phyloP scores from a whole-genome alignment of 768 basidiomycete species.

The Suillus paluster region DNA sequence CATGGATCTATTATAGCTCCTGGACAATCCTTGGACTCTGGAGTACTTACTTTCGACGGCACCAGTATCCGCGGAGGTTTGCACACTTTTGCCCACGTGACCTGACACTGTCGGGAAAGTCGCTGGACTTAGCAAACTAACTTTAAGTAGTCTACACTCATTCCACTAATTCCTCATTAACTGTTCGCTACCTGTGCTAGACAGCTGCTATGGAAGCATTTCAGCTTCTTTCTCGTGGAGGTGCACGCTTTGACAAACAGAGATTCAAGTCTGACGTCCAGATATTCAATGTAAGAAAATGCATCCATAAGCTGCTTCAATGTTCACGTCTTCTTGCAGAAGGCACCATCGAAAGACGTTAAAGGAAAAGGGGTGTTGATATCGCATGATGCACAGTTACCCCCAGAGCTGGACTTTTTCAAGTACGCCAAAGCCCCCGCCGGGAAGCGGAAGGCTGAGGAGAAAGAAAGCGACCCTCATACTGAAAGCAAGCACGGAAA shows the following conservation, averaged over 20 bases:
- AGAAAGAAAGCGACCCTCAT: constrained; percentile 19
- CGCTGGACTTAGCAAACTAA: too few species aligned
- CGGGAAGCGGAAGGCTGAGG: constrained; percentile 54
- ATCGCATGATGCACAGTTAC: constrained; percentile 56
- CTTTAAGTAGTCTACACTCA: neutral
- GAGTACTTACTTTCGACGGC: too few species aligned
- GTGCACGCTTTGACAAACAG: constrained; percentile 78
- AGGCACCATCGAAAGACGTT: constrained; percentile 24
- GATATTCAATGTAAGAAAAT: constrained; percentile 63
- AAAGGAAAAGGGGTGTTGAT: constrained; percentile 26
- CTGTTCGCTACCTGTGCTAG: neutral
- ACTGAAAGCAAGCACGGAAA: constrained; percentile 14
- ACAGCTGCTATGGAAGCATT: constrained; percentile 76
- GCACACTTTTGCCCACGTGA: neutral
- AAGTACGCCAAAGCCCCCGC: constrained; percentile 70
- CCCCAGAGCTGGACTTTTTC: constrained; percentile 88
- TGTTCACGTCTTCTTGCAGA: constrained; percentile 24
- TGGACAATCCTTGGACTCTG: too few species aligned
- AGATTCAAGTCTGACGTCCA: constrained; percentile 70
- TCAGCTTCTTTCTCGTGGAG: constrained; percentile 86
- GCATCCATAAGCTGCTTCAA: neutral
- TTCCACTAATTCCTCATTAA: neutral
- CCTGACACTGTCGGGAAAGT: too few species aligned
- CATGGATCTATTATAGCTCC: too few species aligned
- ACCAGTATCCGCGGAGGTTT: too few species aligned